Percentiles rank a stretch among this genome's conserved stretches.
Evolutionary conservation across 345 rosid species (phyloP).

Genomic region (Dovyalis caffra): DNA sequence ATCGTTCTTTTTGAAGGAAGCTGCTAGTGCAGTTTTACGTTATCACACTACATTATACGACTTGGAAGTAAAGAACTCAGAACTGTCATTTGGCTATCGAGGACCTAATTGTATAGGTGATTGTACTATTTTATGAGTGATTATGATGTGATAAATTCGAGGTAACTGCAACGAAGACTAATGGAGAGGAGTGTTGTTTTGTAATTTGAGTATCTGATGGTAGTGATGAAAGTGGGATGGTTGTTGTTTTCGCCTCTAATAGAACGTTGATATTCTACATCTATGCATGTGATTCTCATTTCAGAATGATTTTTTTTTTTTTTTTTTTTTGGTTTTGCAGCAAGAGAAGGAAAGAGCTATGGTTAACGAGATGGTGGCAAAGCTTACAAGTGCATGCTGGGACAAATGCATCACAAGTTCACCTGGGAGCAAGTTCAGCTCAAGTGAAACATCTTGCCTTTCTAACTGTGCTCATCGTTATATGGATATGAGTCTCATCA

Average conservation of each 20-base stretch:
- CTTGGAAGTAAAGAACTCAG: not conserved
- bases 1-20: not conserved
- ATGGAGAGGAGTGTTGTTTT: not conserved
- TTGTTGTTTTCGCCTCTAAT: not conserved
- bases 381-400: slow-evolving; percentile 87
- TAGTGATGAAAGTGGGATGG: not conserved
- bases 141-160: not conserved
- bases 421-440: slow-evolving; percentile 95
- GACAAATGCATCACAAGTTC: slow-evolving; percentile 83
- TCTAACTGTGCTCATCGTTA: slow-evolving; percentile 75
- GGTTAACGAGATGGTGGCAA: slow-evolving; percentile 76
- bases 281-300: not conserved
- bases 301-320: slow-evolving; percentile 9
- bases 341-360: slow-evolving; percentile 87
- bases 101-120: not conserved
- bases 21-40: not conserved
- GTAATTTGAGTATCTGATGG: not conserved
- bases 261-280: not conserved
- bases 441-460: slow-evolving; percentile 77
- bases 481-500: slow-evolving; percentile 69
- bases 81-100: not conserved
- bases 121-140: not conserved
- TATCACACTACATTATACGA: too few species aligned
- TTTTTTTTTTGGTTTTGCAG: slow-evolving; percentile 43
- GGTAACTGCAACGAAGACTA: too few species aligned